A percentile compares a stretch with the other conserved stretches of the same genome.
phyloP scores from a whole-genome alignment of 768 basidiomycete species.

The Galerina marginata region DNA sequence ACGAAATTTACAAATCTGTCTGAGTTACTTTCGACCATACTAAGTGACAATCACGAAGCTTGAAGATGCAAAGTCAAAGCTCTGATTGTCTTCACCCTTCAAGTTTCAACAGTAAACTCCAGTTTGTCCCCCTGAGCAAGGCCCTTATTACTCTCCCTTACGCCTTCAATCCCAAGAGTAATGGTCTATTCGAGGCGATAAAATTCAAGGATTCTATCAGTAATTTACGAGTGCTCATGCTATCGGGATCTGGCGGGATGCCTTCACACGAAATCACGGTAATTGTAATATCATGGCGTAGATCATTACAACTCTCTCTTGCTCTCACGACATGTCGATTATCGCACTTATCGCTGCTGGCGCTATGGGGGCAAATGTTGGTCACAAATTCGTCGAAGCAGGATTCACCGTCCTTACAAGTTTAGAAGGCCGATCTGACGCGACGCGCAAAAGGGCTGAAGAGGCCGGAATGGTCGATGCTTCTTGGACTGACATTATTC shows the following conservation, averaged over 20 bases:
- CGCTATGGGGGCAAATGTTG: constrained; percentile 66
- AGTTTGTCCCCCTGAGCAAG: no score
- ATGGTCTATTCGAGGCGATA: no score
- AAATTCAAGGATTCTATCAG: neutral
- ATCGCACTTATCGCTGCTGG: constrained; percentile 61
- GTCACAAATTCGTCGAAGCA: constrained; percentile 46
- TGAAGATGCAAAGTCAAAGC: no score
- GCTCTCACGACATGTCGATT: constrained; percentile 31
- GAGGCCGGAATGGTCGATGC: constrained; percentile 54
- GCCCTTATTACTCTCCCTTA: no score
- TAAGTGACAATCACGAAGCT: no score
- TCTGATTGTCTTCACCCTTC: no score
- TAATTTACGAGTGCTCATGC: neutral
- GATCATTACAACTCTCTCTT: neutral
- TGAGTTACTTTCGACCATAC: no score
- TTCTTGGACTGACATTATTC: constrained; percentile 33
- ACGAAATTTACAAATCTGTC: no score
- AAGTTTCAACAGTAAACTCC: no score
- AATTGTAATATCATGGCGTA: neutral
- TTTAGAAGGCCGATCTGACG: constrained; percentile 57
- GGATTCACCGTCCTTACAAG: constrained; percentile 61
- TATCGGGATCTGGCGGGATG: neutral
- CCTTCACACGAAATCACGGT: constrained; percentile 19
- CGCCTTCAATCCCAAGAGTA: no score
- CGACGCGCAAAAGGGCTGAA: constrained; percentile 51